phyloP scores from a whole-genome alignment of 108 stramenopile species.

The Stephanodiscus minutulus region DNA sequence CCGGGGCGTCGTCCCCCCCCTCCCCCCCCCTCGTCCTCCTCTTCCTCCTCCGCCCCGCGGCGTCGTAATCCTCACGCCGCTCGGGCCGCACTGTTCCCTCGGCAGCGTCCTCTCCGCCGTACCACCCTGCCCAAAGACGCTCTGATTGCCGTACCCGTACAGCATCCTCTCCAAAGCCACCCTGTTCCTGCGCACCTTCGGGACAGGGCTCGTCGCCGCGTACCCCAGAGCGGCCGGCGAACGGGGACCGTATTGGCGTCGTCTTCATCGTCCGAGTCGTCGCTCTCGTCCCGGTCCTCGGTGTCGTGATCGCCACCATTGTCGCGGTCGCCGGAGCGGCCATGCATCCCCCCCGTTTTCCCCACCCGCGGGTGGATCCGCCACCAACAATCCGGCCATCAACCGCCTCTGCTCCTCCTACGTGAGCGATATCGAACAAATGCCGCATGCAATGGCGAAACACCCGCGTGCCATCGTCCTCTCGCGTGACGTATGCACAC shows the following conservation, averaged over 20 bases:
- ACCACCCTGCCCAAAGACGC: constrained; percentile 38
- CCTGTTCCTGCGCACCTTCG: constrained; percentile 53
- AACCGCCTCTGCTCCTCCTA: too few relatives aligned
- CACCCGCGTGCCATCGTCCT: too few relatives aligned
- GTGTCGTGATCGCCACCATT: too few relatives aligned
- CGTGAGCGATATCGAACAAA: too few relatives aligned
- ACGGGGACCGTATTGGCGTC: constrained; percentile 20
- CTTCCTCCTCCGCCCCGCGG: too few relatives aligned
- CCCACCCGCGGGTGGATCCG: too few relatives aligned
- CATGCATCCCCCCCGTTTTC: background rate
- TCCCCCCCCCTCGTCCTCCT: too few relatives aligned
- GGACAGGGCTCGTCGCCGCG: constrained; percentile 58
- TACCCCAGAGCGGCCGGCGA: constrained; percentile 58
- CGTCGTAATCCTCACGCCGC: too few relatives aligned
- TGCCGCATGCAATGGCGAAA: too few relatives aligned
- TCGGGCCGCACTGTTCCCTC: constrained; percentile 37
- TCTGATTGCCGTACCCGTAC: constrained; percentile 63
- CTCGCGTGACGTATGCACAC: too few relatives aligned
- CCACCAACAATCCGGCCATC: too few relatives aligned
- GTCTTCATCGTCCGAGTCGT: background rate
- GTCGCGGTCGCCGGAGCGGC: background rate
- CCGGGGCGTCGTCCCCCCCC: background rate
- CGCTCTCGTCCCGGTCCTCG: too few relatives aligned
- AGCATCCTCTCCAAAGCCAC: constrained; percentile 49
- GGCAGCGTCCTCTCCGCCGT: constrained; percentile 52